A percentile compares a stretch with the other conserved stretches of the same genome.
Conservation (phyloP, 1,284 basidiomycete genomes). For the Puccinia horiana region DNA sequence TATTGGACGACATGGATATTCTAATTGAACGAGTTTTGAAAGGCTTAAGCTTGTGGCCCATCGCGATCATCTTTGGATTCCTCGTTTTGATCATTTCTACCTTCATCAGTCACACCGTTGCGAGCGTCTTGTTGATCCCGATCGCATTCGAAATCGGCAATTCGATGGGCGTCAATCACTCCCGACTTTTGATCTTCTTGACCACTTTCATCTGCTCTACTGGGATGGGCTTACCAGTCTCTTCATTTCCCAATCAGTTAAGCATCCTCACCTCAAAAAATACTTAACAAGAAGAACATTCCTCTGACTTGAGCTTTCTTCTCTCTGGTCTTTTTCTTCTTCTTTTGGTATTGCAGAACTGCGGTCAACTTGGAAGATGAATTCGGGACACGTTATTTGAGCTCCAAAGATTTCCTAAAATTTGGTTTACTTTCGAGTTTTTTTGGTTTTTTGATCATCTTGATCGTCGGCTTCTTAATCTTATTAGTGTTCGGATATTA, state of each 20-base stretch:
- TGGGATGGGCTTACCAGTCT: slow-evolving; percentile 98
- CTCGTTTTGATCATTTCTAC: slow-evolving; percentile 86
- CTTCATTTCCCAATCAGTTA: slow-evolving; percentile 92
- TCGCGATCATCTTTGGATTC: slow-evolving; percentile 78
- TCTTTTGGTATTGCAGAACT: slow-evolving; percentile 52
- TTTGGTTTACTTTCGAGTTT: slow-evolving; percentile 86
- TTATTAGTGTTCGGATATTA: slow-evolving; percentile 67
- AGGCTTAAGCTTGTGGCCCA: slow-evolving; percentile 73
- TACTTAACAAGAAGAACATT: too few relatives aligned
- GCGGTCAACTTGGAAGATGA: slow-evolving; percentile 86
- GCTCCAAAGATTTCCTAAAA: slow-evolving; percentile 53
- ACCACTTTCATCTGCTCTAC: slow-evolving; percentile 89
- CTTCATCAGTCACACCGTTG: slow-evolving; percentile 94
- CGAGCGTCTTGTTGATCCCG: slow-evolving; percentile 90
- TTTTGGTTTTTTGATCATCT: slow-evolving; percentile 68
- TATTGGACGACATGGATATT: slow-evolving; percentile 71
- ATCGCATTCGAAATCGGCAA: slow-evolving; percentile 88
- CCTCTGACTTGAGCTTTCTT: slow-evolving; percentile 65
- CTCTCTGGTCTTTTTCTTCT: slow-evolving; percentile 59
- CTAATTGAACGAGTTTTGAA: slow-evolving; percentile 71
- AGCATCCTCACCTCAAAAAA: slow-evolving; percentile 53
- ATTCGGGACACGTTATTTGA: slow-evolving; percentile 71
- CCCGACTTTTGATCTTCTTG: slow-evolving; percentile 78
- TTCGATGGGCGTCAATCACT: slow-evolving; percentile 68
- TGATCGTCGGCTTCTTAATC: slow-evolving; percentile 62